A percentile compares a stretch with the other conserved stretches of the same genome.
Conservation (phyloP, 2,329 filamentous ascomycete species). For the Diaporthe sp. region DNA sequence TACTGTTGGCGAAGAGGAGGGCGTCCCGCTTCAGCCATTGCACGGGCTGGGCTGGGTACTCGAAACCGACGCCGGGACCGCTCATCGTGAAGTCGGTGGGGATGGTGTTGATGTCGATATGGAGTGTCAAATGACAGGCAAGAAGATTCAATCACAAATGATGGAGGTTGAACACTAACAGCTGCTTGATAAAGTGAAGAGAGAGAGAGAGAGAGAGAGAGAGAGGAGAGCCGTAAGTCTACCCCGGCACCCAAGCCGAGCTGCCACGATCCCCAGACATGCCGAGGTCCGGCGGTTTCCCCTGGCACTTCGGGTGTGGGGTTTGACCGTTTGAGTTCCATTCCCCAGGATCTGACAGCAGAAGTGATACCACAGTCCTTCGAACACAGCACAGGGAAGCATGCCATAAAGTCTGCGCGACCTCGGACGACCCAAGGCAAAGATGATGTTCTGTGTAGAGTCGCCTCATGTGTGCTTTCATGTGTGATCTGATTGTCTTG, state of each 20-base stretch:
- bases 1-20: constrained; percentile 89
- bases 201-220: no score
- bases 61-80: constrained; percentile 75
- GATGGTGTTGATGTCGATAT: constrained; percentile 1
- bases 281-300: constrained; percentile 33
- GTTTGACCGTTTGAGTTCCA: constrained; percentile 4
- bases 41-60: constrained; percentile 81
- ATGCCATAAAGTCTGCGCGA: no score
- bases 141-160: not conserved
- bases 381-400: no score
- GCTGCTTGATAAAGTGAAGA: not conserved
- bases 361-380: no score
- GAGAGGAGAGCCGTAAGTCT: not conserved
- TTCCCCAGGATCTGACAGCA: constrained; percentile 4
- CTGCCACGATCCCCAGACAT: constrained; percentile 21
- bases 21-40: constrained; percentile 90
- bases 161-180: not conserved
- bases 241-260: not conserved
- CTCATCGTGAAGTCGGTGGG: constrained; percentile 47
- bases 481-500: no score
- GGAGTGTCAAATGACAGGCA: constrained; percentile 36
- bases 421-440: not conserved
- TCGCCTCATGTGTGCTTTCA: not conserved
- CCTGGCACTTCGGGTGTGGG: constrained; percentile 30
- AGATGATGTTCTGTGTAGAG: not conserved